Evolutionary conservation across 768 basidiomycete species (phyloP).

Genomic region (Lactarius sp.): DNA sequence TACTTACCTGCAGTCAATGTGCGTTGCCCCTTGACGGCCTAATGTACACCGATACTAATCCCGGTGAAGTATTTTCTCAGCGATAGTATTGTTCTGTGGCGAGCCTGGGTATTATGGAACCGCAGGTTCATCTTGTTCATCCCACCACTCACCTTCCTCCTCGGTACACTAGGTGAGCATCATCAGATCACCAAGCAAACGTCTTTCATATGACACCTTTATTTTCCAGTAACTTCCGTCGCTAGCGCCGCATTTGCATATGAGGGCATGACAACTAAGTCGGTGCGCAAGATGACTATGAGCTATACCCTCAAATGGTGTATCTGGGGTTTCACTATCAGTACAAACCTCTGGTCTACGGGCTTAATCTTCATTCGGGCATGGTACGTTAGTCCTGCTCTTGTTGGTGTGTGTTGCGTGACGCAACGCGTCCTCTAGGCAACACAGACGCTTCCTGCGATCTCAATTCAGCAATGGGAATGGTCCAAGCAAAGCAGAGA

Average conservation of each 20-base stretch:
- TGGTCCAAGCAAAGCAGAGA: not conserved
- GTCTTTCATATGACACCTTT: not conserved
- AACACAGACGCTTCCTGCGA: constrained; percentile 6
- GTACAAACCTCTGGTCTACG: constrained; percentile 19
- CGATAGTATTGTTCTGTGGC: constrained; percentile 16
- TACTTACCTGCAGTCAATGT: constrained; percentile 14
- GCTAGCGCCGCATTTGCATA: not conserved
- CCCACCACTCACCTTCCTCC: not conserved
- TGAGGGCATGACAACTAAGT: not conserved
- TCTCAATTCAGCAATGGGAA: not conserved
- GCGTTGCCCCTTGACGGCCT: not conserved
- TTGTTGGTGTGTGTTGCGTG: not conserved
- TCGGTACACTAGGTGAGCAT: constrained; percentile 6
- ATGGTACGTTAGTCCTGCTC: constrained; percentile 4
- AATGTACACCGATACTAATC: not conserved
- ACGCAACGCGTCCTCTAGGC: not conserved
- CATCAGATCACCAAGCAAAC: not conserved
- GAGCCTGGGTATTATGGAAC: constrained; percentile 14
- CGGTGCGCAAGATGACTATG: not conserved
- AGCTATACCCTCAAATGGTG: not conserved
- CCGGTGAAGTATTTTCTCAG: not conserved
- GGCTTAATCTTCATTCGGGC: constrained; percentile 11
- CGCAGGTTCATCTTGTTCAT: not conserved
- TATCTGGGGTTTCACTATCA: not conserved
- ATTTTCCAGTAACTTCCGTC: not conserved